phyloP scores from a whole-genome alignment of 1,284 basidiomycete genomes.

The Tilletia indica region DNA sequence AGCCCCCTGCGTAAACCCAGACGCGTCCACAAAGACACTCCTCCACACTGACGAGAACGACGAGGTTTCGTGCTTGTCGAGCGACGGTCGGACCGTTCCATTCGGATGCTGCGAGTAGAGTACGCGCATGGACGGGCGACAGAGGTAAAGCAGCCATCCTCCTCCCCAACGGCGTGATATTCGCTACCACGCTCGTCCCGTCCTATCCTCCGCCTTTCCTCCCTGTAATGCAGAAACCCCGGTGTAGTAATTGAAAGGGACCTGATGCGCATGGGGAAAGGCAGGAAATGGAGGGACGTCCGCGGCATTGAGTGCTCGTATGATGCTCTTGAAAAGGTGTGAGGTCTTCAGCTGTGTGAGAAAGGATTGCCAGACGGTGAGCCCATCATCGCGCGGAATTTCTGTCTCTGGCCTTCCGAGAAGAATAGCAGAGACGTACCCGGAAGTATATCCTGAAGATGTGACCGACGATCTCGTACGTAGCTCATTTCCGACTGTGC shows the following conservation, averaged over 20 bases:
- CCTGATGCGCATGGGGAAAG: constrained; percentile 83
- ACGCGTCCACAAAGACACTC: constrained; percentile 20
- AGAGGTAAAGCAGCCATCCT: constrained; percentile 50
- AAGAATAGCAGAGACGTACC: constrained; percentile 61
- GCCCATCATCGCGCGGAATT: constrained; percentile 3
- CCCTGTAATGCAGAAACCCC: constrained; percentile 90
- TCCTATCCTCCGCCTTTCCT: too few relatives aligned
- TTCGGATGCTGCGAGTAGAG: constrained; percentile 46
- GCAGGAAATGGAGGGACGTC: constrained; percentile 74
- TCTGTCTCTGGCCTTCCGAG: neutral
- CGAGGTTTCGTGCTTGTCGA: constrained; percentile 46
- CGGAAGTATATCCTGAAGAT: constrained; percentile 93
- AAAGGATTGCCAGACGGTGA: constrained; percentile 20
- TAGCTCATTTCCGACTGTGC: constrained; percentile 78
- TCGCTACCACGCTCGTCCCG: constrained; percentile 13
- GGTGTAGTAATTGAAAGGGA: constrained; percentile 75
- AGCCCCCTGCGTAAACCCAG: neutral
- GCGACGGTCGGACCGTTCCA: constrained; percentile 30
- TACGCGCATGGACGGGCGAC: constrained; percentile 42
- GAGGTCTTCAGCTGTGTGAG: constrained; percentile 80
- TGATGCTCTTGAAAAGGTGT: constrained; percentile 84
- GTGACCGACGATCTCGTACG: constrained; percentile 88
- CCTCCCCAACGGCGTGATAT: constrained; percentile 41
- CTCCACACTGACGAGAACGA: constrained; percentile 41
- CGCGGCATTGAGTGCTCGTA: constrained; percentile 82